Evolutionary conservation across 2,329 filamentous ascomycete species (phyloP).

Genomic region (Bipolaris cookei): DNA sequence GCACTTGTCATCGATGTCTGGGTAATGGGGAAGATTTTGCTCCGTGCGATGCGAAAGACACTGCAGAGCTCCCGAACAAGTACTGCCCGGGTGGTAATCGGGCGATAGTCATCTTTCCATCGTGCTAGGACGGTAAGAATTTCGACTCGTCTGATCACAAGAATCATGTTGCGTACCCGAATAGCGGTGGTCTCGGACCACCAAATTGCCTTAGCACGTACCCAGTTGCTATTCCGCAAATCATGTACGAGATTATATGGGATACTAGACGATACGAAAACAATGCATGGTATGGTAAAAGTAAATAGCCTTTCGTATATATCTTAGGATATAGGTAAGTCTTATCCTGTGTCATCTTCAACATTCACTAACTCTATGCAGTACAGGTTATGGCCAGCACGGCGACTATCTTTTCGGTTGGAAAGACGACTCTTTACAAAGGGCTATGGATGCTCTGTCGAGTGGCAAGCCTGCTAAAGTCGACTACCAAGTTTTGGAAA

Average conservation of each 20-base stretch:
- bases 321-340: conserved; percentile 37
- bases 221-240: conserved; percentile 55
- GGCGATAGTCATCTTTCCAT: conserved; percentile 72
- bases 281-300: conserved; percentile 28
- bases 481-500: conserved; percentile 39
- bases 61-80: conserved; percentile 60
- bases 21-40: conserved; percentile 29
- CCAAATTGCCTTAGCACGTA: conserved; percentile 56
- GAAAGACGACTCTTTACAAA: conserved; percentile 38
- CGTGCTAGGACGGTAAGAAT: conserved; percentile 71
- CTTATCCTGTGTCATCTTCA: not conserved
- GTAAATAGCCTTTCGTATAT: conserved; percentile 39
- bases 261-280: conserved; percentile 46
- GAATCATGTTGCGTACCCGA: conserved; percentile 70
- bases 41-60: conserved; percentile 35
- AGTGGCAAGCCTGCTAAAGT: conserved; percentile 39
- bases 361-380: not conserved
- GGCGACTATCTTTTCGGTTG: conserved; percentile 39
- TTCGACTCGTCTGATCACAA: conserved; percentile 62
- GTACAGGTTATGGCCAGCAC: conserved; percentile 28
- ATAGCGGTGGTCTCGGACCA: conserved; percentile 34
- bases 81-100: conserved; percentile 80
- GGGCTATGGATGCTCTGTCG: conserved; percentile 39
- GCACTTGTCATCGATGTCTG: conserved; percentile 45
- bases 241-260: conserved; percentile 57